Conservation (phyloP, 768 basidiomycete genomes). For the Tulasnella sp. region DNA sequence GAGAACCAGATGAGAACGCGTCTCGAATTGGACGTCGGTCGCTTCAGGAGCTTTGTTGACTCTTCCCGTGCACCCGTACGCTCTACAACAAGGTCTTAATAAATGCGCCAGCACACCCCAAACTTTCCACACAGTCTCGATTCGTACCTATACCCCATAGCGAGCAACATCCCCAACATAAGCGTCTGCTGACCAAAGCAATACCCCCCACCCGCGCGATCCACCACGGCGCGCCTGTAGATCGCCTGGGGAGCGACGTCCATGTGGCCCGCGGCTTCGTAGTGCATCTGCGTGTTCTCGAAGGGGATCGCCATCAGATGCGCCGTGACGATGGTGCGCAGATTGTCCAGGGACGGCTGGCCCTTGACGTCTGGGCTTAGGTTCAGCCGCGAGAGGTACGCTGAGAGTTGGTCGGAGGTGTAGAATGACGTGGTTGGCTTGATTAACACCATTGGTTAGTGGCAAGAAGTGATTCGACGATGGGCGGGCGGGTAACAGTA, state of each 20-base stretch:
- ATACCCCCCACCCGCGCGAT: background rate
- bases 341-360: background rate
- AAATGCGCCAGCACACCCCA: background rate
- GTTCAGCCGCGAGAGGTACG: background rate
- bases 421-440: slow-evolving; percentile 2
- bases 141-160: slow-evolving; percentile 5
- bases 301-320: slow-evolving; percentile 6
- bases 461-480: background rate
- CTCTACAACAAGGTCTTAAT: background rate
- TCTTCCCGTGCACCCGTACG: background rate
- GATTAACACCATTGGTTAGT: background rate
- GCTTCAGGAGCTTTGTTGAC: background rate
- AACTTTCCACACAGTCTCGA: background rate
- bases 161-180: slow-evolving; percentile 7
- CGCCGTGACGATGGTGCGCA: background rate
- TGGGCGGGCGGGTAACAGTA: too few species aligned
- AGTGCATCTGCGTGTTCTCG: slow-evolving; percentile 12
- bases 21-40: background rate
- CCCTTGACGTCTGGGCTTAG: background rate
- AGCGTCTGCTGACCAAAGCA: background rate
- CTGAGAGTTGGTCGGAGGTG: background rate
- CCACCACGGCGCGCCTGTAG: background rate
- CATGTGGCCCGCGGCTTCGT: background rate
- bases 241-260: background rate
- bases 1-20: background rate